Evolutionary conservation across 1,284 basidiomycete species (phyloP), one percentile per base, ranked within the genome.

Genomic region (Leucoagaricus sp.): DNA sequence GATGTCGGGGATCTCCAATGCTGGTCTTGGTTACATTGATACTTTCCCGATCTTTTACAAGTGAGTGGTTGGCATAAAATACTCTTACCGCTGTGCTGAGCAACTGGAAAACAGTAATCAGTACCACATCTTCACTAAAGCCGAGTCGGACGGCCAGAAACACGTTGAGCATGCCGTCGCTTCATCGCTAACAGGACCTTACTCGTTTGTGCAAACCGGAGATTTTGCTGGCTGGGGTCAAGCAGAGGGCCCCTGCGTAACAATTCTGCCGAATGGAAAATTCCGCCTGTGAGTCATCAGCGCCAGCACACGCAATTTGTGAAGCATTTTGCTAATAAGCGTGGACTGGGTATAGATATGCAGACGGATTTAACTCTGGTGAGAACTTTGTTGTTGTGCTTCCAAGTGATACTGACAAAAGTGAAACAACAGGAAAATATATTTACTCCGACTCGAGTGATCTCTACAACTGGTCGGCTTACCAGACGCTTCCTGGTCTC

Each of bases 171-270:
- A 71, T 42, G 72, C 72, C 17, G 69, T 72, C n/a, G 66, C 73
- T 1, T 63, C 68, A 9, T 68, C 72, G 0, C 64, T 74, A 50
- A 72, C 73, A 25, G 70, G 69, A 4, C 71, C 70, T 1, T 73
- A 73, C 59, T 61, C 52, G 4, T 72, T 71, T 58, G 67, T 69
- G 2, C 70, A 72, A 53, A 71, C 65, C 1, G 70, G 69, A 2
- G 61, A 72, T 53, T 72, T 72, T 56, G 69, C 71, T 40, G 67
- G 67, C n/a, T 73, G 71, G 70, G 70, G 70, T 17, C 67, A 68
- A 38, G 67, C 67, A n/a, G 70, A 72, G 58, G 71, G 70, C 9
- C 63, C 68, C 26, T 70, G 68, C 47, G 54, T 72, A 15, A 69
- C 68, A 7, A 51, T 66, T 1, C 59, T 72, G 21, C 66, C 69